These are phyloP conservation scores for Phytophthora palmivora DNA, from an alignment of 352 stramenopile species.

Conservation along the genomic window DNA sequence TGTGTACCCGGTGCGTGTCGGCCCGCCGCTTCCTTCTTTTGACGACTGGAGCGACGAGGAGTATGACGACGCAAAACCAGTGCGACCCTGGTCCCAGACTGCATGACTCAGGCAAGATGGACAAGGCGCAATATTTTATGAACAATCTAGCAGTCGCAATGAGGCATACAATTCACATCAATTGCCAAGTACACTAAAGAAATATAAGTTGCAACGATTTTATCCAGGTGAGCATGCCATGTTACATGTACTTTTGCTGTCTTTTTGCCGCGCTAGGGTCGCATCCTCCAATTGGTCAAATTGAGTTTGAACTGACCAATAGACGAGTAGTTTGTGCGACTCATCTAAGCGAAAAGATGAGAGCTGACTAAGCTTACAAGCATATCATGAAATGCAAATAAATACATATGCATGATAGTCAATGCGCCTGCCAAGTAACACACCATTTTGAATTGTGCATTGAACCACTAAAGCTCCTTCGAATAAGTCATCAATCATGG, in stretches of 20 bases:
- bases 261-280: conserved; percentile 17
- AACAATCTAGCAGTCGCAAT: conserved; percentile 15
- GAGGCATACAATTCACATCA: not conserved
- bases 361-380: conserved; percentile 3
- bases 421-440: too few relatives aligned
- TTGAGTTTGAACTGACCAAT: conserved; percentile 1
- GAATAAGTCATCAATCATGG: conserved; percentile 10
- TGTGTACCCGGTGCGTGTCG: conserved; percentile 29
- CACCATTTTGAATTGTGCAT: conserved; percentile 12
- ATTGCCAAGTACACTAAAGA: conserved; percentile 25
- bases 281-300: conserved; percentile 7
- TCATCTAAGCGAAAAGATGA: conserved; percentile 35
- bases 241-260: not conserved
- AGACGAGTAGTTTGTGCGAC: not conserved
- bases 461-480: not conserved
- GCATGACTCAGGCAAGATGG: conserved; percentile 11
- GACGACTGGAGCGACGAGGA: conserved; percentile 30
- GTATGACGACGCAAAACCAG: conserved; percentile 6
- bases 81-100: conserved; percentile 28
- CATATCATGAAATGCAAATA: too few relatives aligned
- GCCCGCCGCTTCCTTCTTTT: conserved; percentile 27
- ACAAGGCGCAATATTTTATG: conserved; percentile 29
- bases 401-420: too few relatives aligned
- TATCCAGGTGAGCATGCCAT: too few relatives aligned
- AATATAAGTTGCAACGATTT: conserved; percentile 19